Conservation (phyloP, 2,329 filamentous ascomycete species). For the Pestalotiopsis sp. region DNA sequence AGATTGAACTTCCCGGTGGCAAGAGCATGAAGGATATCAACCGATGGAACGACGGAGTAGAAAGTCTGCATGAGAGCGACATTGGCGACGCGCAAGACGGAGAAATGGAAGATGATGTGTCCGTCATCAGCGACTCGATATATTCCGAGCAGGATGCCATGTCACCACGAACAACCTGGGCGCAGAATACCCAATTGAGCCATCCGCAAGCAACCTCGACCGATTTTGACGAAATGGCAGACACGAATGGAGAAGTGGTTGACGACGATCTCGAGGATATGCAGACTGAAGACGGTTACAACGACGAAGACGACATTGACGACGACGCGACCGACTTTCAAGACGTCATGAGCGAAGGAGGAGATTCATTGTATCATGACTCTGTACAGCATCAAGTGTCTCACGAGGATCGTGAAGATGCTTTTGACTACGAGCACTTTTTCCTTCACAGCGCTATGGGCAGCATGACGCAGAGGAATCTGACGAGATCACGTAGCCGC, state of each 20-base stretch:
- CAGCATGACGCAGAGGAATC: constrained; percentile 61
- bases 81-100: not conserved
- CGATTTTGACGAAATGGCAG: constrained; percentile 8
- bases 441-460: constrained; percentile 92
- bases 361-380: constrained; percentile 65
- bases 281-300: constrained; percentile 29
- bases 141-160: constrained; percentile 28
- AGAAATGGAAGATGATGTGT: constrained; percentile 26
- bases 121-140: constrained; percentile 21
- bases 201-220: constrained; percentile 7
- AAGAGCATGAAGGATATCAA: constrained; percentile 2
- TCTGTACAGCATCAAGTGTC: constrained; percentile 61
- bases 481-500: constrained; percentile 33
- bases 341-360: constrained; percentile 56
- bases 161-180: constrained; percentile 22
- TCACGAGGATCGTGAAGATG: constrained; percentile 91
- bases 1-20: not conserved
- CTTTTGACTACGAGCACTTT: constrained; percentile 96
- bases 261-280: constrained; percentile 32
- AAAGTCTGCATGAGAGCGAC: constrained; percentile 4
- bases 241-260: constrained; percentile 20
- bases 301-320: constrained; percentile 31
- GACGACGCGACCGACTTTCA: constrained; percentile 36
- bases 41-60: constrained; percentile 1
- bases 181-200: constrained; percentile 13